phyloP scores from a whole-genome alignment of 179 eudicot genomes.

The Heliamphora pulchella region DNA sequence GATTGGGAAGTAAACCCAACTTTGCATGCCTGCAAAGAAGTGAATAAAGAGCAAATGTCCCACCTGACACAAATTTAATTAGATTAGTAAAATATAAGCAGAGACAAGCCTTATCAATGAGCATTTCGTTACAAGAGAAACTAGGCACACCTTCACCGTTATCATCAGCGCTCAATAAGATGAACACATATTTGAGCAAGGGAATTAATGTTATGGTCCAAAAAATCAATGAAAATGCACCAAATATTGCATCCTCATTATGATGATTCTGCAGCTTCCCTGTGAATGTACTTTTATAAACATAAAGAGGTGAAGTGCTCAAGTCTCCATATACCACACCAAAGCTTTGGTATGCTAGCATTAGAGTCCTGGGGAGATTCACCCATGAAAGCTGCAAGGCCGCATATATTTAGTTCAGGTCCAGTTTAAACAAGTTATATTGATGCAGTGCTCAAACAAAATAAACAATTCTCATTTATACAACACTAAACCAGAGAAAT shows the following conservation, averaged over 20 bases:
- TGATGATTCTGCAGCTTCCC: slow-evolving; percentile 50
- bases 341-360: slow-evolving; percentile 77
- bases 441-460: not conserved
- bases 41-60: slow-evolving; percentile 92
- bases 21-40: slow-evolving; percentile 92
- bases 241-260: slow-evolving; percentile 55
- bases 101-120: slow-evolving; percentile 1
- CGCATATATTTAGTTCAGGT: not conserved
- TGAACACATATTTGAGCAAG: slow-evolving; percentile 66
- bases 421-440: not conserved
- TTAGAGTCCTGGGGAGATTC: slow-evolving; percentile 44
- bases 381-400: slow-evolving; percentile 53
- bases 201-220: slow-evolving; percentile 83
- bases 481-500: not conserved
- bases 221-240: slow-evolving; percentile 71
- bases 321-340: slow-evolving; percentile 82
- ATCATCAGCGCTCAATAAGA: slow-evolving; percentile 73
- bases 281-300: slow-evolving; percentile 51
- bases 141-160: slow-evolving; percentile 74
- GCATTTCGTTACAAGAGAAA: not conserved
- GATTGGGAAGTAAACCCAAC: slow-evolving; percentile 91
- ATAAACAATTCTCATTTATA: not conserved
- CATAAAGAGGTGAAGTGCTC: slow-evolving; percentile 87
- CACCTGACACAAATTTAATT: slow-evolving; percentile 43
- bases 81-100: slow-evolving; percentile 11